Conservation (phyloP, 495 filamentous ascomycete species). For the Immersiella caudata region DNA sequence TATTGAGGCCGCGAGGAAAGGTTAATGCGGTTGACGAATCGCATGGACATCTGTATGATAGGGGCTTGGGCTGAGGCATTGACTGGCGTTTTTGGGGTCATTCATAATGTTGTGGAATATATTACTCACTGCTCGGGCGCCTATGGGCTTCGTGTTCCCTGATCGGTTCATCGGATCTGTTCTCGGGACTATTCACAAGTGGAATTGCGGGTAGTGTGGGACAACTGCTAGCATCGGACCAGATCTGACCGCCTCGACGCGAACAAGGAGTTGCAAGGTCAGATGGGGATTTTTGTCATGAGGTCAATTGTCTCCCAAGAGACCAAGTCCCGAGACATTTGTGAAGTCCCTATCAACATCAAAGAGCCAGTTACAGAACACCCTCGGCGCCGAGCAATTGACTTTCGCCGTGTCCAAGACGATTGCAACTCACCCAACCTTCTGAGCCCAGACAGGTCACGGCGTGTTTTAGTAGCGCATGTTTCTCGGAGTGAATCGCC, state of each 20-base stretch:
- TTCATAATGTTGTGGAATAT: not conserved
- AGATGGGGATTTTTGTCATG: not conserved
- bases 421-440: not conserved
- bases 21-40: slow-evolving; percentile 5
- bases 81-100: not conserved
- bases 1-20: slow-evolving; percentile 23
- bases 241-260: not conserved
- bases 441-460: not conserved
- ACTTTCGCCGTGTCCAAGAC: not conserved
- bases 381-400: not conserved
- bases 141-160: not conserved
- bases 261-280: not conserved
- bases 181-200: not conserved
- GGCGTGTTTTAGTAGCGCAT: not conserved
- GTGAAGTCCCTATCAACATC: not conserved
- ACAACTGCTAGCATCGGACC: not conserved
- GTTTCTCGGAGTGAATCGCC: not conserved
- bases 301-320: not conserved
- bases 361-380: not conserved
- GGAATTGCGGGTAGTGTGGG: not conserved
- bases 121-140: not conserved
- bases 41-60: not conserved
- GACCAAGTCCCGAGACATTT: not conserved
- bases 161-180: not conserved
- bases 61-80: not conserved